Conservation (phyloP, 495 filamentous ascomycete species). For the Pseudotulostoma volvatum region DNA sequence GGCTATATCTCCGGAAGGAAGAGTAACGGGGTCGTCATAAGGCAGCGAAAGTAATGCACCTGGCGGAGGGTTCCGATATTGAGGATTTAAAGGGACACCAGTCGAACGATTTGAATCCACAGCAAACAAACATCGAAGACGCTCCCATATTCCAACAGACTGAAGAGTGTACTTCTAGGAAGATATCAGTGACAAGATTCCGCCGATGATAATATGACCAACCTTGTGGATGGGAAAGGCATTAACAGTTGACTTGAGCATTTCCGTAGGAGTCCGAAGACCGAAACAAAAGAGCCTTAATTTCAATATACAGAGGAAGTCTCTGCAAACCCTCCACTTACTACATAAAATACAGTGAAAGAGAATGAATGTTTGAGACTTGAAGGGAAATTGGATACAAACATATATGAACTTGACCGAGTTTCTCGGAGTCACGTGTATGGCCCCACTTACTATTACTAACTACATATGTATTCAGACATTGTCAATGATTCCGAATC, state of each 20-base stretch:
- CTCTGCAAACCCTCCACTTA: too few species aligned
- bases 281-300: too few species aligned
- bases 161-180: slow-evolving; percentile 95
- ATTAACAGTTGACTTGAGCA: slow-evolving; percentile 26
- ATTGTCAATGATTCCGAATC: too few species aligned
- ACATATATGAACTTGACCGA: too few species aligned
- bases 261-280: slow-evolving; percentile 25
- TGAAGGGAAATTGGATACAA: neutral
- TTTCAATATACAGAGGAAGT: too few species aligned
- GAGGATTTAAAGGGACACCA: slow-evolving; percentile 81
- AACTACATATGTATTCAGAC: too few species aligned
- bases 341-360: too few species aligned
- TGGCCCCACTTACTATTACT: too few species aligned
- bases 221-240: slow-evolving; percentile 5
- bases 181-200: neutral
- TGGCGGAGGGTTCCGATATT: slow-evolving; percentile 79
- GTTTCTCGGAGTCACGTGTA: too few species aligned
- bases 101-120: slow-evolving; percentile 80
- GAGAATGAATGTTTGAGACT: neutral
- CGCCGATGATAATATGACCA: neutral
- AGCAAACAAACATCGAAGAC: slow-evolving; percentile 57
- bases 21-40: slow-evolving; percentile 82
- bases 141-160: slow-evolving; percentile 77
- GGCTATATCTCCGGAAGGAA: slow-evolving; percentile 86
- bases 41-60: slow-evolving; percentile 55